Evolutionary conservation across 2,329 filamentous ascomycete species (phyloP).

Genomic region (Aspergillus sp.): DNA sequence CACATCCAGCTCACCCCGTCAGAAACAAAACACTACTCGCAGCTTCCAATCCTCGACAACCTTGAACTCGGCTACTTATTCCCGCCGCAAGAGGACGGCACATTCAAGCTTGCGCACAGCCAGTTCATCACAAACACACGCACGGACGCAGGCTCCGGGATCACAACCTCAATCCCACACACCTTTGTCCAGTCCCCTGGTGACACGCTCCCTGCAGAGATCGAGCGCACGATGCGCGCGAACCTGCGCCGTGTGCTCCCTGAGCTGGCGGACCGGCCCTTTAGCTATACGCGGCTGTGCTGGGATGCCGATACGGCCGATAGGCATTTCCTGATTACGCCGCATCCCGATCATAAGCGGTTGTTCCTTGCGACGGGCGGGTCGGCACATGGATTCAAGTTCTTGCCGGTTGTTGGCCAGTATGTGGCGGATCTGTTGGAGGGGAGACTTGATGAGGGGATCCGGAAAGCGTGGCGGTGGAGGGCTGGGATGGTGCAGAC

Average conservation of each 20-base stretch:
- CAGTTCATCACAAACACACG: slow-evolving; percentile 14
- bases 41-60: slow-evolving; percentile 5
- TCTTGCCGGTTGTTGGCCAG: slow-evolving; percentile 37
- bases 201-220: background rate
- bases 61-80: slow-evolving; percentile 10
- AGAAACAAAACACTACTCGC: background rate
- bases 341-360: slow-evolving; percentile 46
- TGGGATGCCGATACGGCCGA: slow-evolving; percentile 5
- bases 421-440: slow-evolving; percentile 36
- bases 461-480: slow-evolving; percentile 35
- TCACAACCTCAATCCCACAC: background rate
- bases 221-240: background rate
- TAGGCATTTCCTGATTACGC: slow-evolving; percentile 51
- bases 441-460: slow-evolving; percentile 27
- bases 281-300: background rate
- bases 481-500: slow-evolving; percentile 26
- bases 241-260: background rate
- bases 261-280: background rate
- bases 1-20: background rate
- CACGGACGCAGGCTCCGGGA: background rate
- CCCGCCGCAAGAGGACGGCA: slow-evolving; percentile 4
- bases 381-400: slow-evolving; percentile 36
- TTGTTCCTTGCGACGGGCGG: slow-evolving; percentile 48
- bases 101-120: slow-evolving; percentile 2
- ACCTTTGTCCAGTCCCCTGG: background rate